Base-by-base conservation (phyloP, 2,329 filamentous ascomycete species). In the Grosmannia clavigera region DNA sequence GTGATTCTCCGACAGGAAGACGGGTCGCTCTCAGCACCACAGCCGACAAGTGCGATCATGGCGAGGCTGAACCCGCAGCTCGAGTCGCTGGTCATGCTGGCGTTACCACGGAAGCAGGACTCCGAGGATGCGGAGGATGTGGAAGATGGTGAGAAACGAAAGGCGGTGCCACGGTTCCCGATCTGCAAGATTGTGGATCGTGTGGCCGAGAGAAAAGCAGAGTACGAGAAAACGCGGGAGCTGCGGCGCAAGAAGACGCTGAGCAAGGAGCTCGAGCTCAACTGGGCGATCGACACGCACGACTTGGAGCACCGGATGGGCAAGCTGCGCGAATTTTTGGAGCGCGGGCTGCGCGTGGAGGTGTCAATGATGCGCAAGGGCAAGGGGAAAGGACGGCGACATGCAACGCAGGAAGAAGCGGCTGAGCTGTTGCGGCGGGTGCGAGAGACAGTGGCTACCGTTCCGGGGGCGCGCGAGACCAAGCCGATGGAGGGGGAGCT, bases 261-360 rank as follows among this genome's bases (percentile, higher is more conserved):
- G 64, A 69, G 72, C 19, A 96, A 96, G 75, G 86, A 86, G 69
- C 72, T 96, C n/a, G 92, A 96, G 74, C 67, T 97, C 66, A 92
- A 90, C 71, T 97, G 92, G 92, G 85, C 86, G 40, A 95, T 95
- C 67, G 85, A 84, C 62, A 69, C 72, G 14, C 81, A 92, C 69
- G 92, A 96, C 74, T 71, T 96, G 58, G 74, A 74, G n/a, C 85
- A 88, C 70, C 82, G 86, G 68, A 70, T 94, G 70, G 81, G 81
- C 67, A 82, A 84, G 73, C 70, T 92, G 67, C 73, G 73, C 63
- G 78, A 75, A 59, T 96, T 96, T 69, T 69, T 96, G 69, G 75
- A 70, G 10, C 89, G 90, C 70, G 91, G 91, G 1, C 80, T 81
- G 69, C 84, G 79, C 69, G 90, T 96, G 25, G 86, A 94, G 69